Base-by-base conservation (phyloP, 1,139 yeast species). In the Ogataea hybrid region DNA sequence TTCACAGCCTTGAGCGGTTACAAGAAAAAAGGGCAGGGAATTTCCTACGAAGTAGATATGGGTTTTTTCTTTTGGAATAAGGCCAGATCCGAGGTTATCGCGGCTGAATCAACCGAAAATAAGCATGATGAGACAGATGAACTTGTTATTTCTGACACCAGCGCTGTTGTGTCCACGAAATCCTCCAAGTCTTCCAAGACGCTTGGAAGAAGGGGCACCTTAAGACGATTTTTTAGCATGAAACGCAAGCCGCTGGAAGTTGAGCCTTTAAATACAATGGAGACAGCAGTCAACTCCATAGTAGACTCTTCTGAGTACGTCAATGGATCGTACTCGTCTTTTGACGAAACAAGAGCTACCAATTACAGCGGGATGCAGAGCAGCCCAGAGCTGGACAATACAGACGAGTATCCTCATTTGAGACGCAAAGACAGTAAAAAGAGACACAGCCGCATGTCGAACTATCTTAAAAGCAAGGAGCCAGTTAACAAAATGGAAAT, bases 401-500 rank as follows among this genome's bases (percentile, higher is more conserved):
- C 23, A 20, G 32, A 30, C 22, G 45, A 44, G 7, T 44, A 42
- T 28, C 48, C 48, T 10, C 48, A 44, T 32, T 27, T 44, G 33
- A 35, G 37, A 25, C 32, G 48, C 20, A 33, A 23, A 4, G 39
- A 32, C 14, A 31, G 43, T n/a, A 37, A 29, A 30, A 41, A 37
- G 35, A 40, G 32, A 32, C 32, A 43, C 15, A 37, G 32, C 25
- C 21, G 38, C 27, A n/a, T 37, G 6, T 32, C 43, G 4, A 33
- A 35, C 9, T 41, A 38, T 28, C 27, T 46, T 21, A 41, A 39
- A 7, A 40, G 32, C 15, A 25, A 40, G 29, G 37, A 38, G 15
- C 20, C 32, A 5, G 44, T 28, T n/a, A 37, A 39, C 22, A 29
- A 25, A 20, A 28, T 17, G 25, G 23, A 15, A 6, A 27, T 3